Evolutionary conservation across 2,329 filamentous ascomycete genomes (phyloP), one percentile per base, ranked within the genome.

Genomic region (Colletotrichum euphorbiae): DNA sequence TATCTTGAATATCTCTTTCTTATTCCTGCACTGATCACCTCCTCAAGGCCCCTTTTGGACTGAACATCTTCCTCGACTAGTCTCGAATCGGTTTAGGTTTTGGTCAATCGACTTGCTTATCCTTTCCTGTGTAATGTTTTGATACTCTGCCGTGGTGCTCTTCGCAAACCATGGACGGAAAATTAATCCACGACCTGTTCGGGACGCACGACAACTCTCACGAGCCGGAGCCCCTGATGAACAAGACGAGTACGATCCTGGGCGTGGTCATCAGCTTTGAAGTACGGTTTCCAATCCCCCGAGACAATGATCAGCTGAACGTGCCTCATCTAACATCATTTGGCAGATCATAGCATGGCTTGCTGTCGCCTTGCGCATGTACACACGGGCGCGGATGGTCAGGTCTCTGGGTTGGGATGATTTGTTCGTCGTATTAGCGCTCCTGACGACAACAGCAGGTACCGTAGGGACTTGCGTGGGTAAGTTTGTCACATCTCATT

Each of bases 351-450:
- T 77, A 6, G 72, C 75, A 4, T 77, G 75, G 74, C 45, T 76
- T 43, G 77, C 73, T 52, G 75, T 77, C 46, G 67, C 62, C 11
- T 62, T 76, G 56, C 71, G 76, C 19, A 55, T 78, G 19, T 75
- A 75, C 21, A 73, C 75, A 6, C 74, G 78, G 13, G 69, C 73
- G 24, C 48, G 57, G 19, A 70, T 73, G 33, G 65, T 78, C 33
- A 70, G 67, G 31, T 74, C 74, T 19, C 60, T 77, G 4, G 78
- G 78, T 17, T 78, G 73, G 75, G 78, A 80, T 55, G 78, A 80
- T 67, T 28, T 79, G 1, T 79, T 79, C 45, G 75, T 80, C 17
- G 60, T 78, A 1, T 54, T 79, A 19, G 77, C 76, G 59, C 65
- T 76, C 68, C 75, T 79, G 71, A 43, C 50, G 4, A 67, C 57